phyloP scores from a whole-genome alignment of 257 asterid species.

The Rhazya stricta region DNA sequence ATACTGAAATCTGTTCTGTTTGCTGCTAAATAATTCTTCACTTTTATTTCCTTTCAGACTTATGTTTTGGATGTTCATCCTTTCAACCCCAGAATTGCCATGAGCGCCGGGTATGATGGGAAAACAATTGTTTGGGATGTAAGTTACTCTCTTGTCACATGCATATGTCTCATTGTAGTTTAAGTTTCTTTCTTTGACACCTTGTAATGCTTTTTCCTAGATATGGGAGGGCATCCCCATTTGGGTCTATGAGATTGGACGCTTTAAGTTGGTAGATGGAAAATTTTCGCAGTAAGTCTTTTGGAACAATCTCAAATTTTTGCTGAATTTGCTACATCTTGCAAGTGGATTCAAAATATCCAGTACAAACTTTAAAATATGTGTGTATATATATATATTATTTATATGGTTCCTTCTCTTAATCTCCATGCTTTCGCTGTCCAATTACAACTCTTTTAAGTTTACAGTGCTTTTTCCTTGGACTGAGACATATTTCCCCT shows the following conservation, averaged over 20 bases:
- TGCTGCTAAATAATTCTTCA: slow-evolving; percentile 7
- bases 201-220: slow-evolving; percentile 33
- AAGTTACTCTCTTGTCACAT: slow-evolving; percentile 39
- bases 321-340: background rate
- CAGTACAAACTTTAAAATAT: too few species aligned
- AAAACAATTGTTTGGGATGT: slow-evolving; percentile 98
- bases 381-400: too few species aligned
- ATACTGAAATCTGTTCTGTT: background rate
- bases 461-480: slow-evolving; percentile 3
- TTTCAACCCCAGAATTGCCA: slow-evolving; percentile 93
- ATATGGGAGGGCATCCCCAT: slow-evolving; percentile 97
- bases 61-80: slow-evolving; percentile 99
- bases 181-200: slow-evolving; percentile 12
- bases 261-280: slow-evolving; percentile 94
- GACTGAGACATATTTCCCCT: slow-evolving; percentile 23
- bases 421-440: background rate
- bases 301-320: background rate
- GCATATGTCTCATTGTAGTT: background rate
- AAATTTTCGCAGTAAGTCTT: slow-evolving; percentile 90
- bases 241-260: slow-evolving; percentile 71
- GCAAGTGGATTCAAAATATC: background rate
- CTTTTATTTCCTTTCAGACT: slow-evolving; percentile 48
- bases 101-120: slow-evolving; percentile 99
- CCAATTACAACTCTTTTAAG: background rate
- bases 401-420: background rate